Base-by-base conservation (phyloP, 257 asterid species). In the Gentiana straminea region DNA sequence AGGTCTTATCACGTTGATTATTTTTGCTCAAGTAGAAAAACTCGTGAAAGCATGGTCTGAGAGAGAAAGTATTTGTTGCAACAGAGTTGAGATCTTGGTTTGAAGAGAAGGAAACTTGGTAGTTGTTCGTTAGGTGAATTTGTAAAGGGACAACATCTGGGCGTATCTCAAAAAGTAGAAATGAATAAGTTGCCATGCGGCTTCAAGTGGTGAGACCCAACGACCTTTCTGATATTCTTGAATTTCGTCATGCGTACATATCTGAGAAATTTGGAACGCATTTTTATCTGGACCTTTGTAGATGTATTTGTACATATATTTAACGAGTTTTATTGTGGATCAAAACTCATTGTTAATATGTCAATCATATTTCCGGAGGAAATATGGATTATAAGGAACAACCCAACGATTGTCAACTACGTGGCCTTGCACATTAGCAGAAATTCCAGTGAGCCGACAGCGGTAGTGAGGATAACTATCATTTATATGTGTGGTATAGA, bases 241-340 rank as follows among this genome's bases (percentile, higher is more conserved):
- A 39, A 39, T 39, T 39, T 39, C 44, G 8, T 39, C 44, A 39
- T 3, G 4, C 6, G 4, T 39, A 39, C 8, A 4, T 3, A 3
- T 1, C 4, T 4, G 4, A 39, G 44, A 4, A 3, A 39, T 39
- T 0, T 4, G 8, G 1, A 59, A n/a, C 0, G 1, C 11, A 0
- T 54, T 63, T 2, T 4, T 54, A 2, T 68, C 74, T 36, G 51
- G 67, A 0, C 65, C 68, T 33, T 67, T 63, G 3, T 52, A 64
- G 0, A 52, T 52, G 5, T 52, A 52, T 8, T 52, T 52, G 1
- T 52, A 52, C 0, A 52, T 52, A 10, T 51, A 51, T 32, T 51
- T 51, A 3, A 65, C 41, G 3, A 49, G 35, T 15, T 56, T 55
- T 2, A 58, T 13, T 0, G 36, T 45, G 0, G 56, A 69, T 5